Base-by-base conservation (phyloP, 2,329 filamentous ascomycete species). In the Pyricularia pennisetigena region DNA sequence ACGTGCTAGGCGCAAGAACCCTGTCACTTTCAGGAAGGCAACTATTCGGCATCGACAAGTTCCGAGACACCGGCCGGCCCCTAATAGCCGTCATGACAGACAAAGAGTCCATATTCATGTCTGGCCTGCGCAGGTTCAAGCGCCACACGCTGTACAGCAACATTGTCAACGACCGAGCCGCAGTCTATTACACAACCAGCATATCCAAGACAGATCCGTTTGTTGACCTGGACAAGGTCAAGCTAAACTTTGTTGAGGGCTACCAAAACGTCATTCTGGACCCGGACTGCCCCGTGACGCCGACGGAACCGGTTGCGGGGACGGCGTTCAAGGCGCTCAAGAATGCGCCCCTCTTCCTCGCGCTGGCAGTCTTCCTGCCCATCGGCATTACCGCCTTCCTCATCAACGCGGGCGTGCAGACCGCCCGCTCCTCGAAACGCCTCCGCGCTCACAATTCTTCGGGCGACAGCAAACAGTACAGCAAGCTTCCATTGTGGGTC, bases 1-100 rank as follows among this genome's bases (percentile, higher is more conserved):
- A 98, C 75, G 85, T 90, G n/a, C 77, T 98, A 3, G 94, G 93
- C 63, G 89, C 93, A 0, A 85, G 90, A 68, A 93, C 90, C 0
- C 79, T 98, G 5, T 96, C 92, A 69, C 88, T 87, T 75, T 97
- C 93, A 0, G 94, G 94, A 5, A 85, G 89, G 66, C 94, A 98
- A 76, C 82, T 98, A 10, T 98, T 97, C 76, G 88, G 88, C 68
- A 90, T 95, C 69, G 94, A 98, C 79, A 82, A 85, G 5, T 97
- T 97, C 78, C 88, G 93, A 69, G 88, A 92, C 70, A 97, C 92
- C 0, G 89, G 87, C n/a, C 86, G 88, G 59, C 92, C 94, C 0
- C 82, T 98, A 10, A 84, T 98, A 24, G 85, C 90, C 65, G 83
- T 97, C 10, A 83, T 98, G 32, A 91, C 94, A 6, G 94, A 97